phyloP scores from a whole-genome alignment of 768 basidiomycete species.

The Myochromella boudieri region DNA sequence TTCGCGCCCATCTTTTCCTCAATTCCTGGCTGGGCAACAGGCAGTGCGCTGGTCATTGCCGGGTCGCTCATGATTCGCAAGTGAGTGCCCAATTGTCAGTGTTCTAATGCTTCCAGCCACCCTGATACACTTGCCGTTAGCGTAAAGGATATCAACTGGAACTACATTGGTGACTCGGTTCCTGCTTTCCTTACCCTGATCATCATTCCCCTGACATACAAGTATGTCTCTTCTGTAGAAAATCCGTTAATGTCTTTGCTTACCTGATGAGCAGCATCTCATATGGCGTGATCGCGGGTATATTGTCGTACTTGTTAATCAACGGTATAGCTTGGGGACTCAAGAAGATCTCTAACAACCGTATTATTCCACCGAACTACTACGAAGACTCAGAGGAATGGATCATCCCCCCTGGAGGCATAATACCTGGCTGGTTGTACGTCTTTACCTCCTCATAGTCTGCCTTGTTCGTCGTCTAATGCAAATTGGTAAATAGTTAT shows the following conservation, averaged over 20 bases:
- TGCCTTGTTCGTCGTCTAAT: too few relatives aligned
- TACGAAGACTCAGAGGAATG: conserved; percentile 67
- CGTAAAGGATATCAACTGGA: conserved; percentile 86
- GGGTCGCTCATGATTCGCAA: conserved; percentile 91
- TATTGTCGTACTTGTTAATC: conserved; percentile 67
- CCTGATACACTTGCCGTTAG: conserved; percentile 28
- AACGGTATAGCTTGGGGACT: conserved; percentile 68
- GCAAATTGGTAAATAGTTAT: too few relatives aligned
- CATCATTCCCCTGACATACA: conserved; percentile 77
- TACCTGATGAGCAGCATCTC: conserved; percentile 58
- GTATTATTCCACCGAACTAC: conserved; percentile 62
- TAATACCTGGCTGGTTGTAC: conserved; percentile 70
- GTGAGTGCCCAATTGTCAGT: conserved; percentile 36
- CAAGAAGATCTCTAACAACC: conserved; percentile 54
- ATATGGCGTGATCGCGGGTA: conserved; percentile 84
- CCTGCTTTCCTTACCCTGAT: conserved; percentile 84
- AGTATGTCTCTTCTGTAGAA: conserved; percentile 49
- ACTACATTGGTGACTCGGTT: conserved; percentile 83
- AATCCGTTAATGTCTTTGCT: background rate
- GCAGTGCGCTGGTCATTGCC: conserved; percentile 81
- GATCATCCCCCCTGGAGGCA: conserved; percentile 69
- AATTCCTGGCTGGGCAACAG: conserved; percentile 86
- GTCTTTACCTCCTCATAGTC: too few relatives aligned
- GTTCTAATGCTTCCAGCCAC: background rate
- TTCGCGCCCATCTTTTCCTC: conserved; percentile 89